phyloP scores from a whole-genome alignment of 768 basidiomycete genomes.

The Pluteus cervinus region DNA sequence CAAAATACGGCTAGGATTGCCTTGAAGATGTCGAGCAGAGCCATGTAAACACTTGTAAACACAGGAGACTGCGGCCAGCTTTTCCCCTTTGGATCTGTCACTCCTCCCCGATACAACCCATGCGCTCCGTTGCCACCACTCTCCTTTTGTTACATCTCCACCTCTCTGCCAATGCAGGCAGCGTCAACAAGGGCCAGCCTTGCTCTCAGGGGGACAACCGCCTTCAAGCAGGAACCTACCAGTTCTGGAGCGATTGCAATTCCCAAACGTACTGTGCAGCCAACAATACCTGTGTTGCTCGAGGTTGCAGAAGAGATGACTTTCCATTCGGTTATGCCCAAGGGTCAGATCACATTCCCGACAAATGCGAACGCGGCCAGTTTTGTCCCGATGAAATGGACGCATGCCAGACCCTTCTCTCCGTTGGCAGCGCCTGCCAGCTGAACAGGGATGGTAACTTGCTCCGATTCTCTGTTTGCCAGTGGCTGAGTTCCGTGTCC shows the following conservation, averaged over 20 bases:
- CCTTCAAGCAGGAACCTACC: slow-evolving; percentile 71
- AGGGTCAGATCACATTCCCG: slow-evolving; percentile 40
- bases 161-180: slow-evolving; percentile 41
- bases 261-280: slow-evolving; percentile 59
- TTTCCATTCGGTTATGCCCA: slow-evolving; percentile 66
- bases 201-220: slow-evolving; percentile 57
- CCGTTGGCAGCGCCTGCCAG: slow-evolving; percentile 69
- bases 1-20: slow-evolving; percentile 24
- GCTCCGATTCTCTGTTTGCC: background rate
- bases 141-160: slow-evolving; percentile 46
- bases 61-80: background rate
- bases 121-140: slow-evolving; percentile 32
- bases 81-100: background rate
- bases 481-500: slow-evolving; percentile 1
- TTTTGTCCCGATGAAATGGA: slow-evolving; percentile 87
- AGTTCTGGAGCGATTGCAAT: slow-evolving; percentile 77
- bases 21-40: slow-evolving; percentile 24
- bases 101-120: slow-evolving; percentile 7
- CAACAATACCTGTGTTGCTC: slow-evolving; percentile 48
- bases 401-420: slow-evolving; percentile 51
- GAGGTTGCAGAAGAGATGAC: slow-evolving; percentile 70
- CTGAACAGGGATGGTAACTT: slow-evolving; percentile 77
- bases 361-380: slow-evolving; percentile 49
- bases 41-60: slow-evolving; percentile 3
- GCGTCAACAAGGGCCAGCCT: slow-evolving; percentile 32